Evolutionary conservation across 768 basidiomycete genomes (phyloP), one percentile per base, ranked within the genome.

Genomic region (Mycena belliarum): DNA sequence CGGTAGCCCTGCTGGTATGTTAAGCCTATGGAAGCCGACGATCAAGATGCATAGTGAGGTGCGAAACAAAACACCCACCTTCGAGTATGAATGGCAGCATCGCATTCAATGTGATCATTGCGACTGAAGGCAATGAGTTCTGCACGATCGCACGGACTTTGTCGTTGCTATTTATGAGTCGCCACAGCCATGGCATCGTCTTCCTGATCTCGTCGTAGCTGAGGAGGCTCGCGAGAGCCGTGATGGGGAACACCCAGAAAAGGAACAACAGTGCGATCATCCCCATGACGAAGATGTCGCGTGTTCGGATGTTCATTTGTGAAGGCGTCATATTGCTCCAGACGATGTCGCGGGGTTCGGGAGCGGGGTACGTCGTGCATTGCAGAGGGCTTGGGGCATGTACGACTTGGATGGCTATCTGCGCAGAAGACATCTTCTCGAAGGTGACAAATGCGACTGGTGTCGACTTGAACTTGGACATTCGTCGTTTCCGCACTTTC

Each of bases 201-300:
- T 90, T 91, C 75, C 94, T 91, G 71, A 99, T 95, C 69, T 97
- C 95, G 63, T 90, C 82, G 74, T 95, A 98, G 63, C 91, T 95
- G 59, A 99, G 79, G 52, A 99, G 73, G 68, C 88, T 82, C 2
- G 96, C 93, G 16, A 99, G 81, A 0, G 85, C 87, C 0, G 91
- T 85, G 59, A 97, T 93, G 0, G 97, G 97, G 59, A 96, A 84
- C 38, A 91, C 74, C 97, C 97, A 98, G 70, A 90, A 90, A 69
- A 95, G 88, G 65, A 98, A 79, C 32, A 98, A 76, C 20, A 94
- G 61, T 0, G 73, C 79, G 73, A 95, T 89, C 28, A 85, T 77
- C 15, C 72, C 77, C 21, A 91, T 72, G 2, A 95, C 91, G 25
- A 96, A 68, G 32, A 87, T 55, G 41, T 93, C 85, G 26, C 97